phyloP scores from a whole-genome alignment of 495 filamentous ascomycete genomes.

The Staphylotrichum tortipilum region DNA sequence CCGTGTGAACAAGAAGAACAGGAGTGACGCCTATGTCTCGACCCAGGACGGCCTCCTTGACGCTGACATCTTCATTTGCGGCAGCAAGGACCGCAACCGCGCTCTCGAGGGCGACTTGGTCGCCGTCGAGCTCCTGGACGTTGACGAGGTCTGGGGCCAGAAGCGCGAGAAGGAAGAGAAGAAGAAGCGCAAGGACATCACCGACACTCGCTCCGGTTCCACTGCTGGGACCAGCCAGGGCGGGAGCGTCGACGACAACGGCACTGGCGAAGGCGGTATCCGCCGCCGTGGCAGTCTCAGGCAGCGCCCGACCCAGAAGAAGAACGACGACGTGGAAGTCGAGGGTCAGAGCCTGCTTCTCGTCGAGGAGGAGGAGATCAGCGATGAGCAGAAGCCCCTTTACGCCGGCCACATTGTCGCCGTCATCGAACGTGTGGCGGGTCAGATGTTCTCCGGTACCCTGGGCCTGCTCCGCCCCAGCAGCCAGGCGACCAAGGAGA shows the following conservation, averaged over 20 bases:
- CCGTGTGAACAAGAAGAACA: slow-evolving; percentile 98
- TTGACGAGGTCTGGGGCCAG: slow-evolving; percentile 97
- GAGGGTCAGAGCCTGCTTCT: slow-evolving; percentile 94
- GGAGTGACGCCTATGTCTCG: slow-evolving; percentile 95
- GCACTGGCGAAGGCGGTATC: slow-evolving; percentile 68
- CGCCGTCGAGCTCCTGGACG: slow-evolving; percentile 90
- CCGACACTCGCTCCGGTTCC: slow-evolving; percentile 72
- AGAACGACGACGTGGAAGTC: slow-evolving; percentile 98
- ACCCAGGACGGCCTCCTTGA: slow-evolving; percentile 79
- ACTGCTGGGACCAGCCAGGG: slow-evolving; percentile 63
- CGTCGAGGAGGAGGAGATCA: slow-evolving; percentile 97
- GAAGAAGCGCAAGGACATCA: slow-evolving; percentile 99
- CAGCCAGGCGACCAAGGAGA: slow-evolving; percentile 98
- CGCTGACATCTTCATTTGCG: slow-evolving; percentile 98
- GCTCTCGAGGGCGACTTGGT: slow-evolving; percentile 94
- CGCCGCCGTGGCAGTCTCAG: slow-evolving; percentile 87
- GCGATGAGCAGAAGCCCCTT: slow-evolving; percentile 92
- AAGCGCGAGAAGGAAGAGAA: slow-evolving; percentile 99
- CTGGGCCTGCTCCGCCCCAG: slow-evolving; percentile 88
- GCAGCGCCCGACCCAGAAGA: slow-evolving; percentile 97
- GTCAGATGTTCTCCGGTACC: slow-evolving; percentile 98
- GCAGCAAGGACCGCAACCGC: slow-evolving; percentile 95
- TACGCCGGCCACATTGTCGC: slow-evolving; percentile 97
- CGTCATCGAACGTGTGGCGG: slow-evolving; percentile 91
- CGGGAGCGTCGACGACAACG: slow-evolving; percentile 58